Evolutionary conservation across 495 filamentous ascomycete species (phyloP).

Genomic region (Cladorrhinum samala): DNA sequence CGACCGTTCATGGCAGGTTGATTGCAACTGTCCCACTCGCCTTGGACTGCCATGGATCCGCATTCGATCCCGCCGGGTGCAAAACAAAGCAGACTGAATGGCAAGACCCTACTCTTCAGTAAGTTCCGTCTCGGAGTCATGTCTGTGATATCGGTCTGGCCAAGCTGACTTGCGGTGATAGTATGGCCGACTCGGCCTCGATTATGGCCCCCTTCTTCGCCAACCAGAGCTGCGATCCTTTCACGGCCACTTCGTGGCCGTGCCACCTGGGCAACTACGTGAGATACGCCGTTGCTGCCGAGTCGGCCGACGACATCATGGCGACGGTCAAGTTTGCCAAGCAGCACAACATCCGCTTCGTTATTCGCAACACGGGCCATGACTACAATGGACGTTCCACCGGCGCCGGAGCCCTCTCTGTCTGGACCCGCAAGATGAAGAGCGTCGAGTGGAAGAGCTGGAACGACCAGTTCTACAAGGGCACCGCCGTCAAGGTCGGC

Average conservation of each 20-base stretch:
- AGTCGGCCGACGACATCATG: constrained; percentile 30
- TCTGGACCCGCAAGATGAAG: constrained; percentile 51
- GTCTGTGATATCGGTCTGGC: background rate
- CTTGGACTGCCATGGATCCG: constrained; percentile 40
- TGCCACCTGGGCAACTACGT: constrained; percentile 56
- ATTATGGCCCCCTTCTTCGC: constrained; percentile 40
- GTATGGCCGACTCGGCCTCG: constrained; percentile 40
- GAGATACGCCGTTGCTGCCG: constrained; percentile 47
- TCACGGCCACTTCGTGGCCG: constrained; percentile 16
- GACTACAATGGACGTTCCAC: constrained; percentile 46
- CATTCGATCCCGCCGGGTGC: constrained; percentile 23
- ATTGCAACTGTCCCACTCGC: constrained; percentile 48
- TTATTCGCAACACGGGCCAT: constrained; percentile 45
- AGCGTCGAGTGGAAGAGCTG: constrained; percentile 39
- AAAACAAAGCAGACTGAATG: constrained; percentile 17
- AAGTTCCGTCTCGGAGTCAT: constrained; percentile 5
- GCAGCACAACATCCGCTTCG: constrained; percentile 38
- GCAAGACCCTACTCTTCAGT: constrained; percentile 29
- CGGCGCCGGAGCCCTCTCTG: constrained; percentile 42
- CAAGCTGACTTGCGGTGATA: constrained; percentile 14
- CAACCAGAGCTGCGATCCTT: constrained; percentile 37
- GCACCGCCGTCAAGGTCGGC: constrained; percentile 49
- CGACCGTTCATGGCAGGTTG: constrained; percentile 38
- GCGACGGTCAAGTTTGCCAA: constrained; percentile 43
- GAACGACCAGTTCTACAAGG: constrained; percentile 35